phyloP scores from a whole-genome alignment of 2,329 filamentous ascomycete genomes.

The Aspergillus hortae region DNA sequence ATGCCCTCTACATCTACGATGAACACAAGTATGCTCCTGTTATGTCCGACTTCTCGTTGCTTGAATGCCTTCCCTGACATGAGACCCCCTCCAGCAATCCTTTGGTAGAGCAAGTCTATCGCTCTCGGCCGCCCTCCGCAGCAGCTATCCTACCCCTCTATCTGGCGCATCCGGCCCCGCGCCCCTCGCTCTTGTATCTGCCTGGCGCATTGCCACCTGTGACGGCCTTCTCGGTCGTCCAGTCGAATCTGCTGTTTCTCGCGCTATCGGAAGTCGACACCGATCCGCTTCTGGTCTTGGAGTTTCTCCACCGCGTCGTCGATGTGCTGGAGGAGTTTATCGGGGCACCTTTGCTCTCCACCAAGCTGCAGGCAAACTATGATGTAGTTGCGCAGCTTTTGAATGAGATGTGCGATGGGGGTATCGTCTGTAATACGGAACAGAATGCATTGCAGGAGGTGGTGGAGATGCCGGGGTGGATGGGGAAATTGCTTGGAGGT shows the following conservation, averaged over 20 bases:
- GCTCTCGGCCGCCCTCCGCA: slow-evolving; percentile 73
- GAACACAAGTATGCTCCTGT: slow-evolving; percentile 71
- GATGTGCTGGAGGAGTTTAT: slow-evolving; percentile 94
- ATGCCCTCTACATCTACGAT: slow-evolving; percentile 96
- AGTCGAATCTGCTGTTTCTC: slow-evolving; percentile 82
- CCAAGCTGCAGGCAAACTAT: slow-evolving; percentile 85
- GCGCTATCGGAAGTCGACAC: slow-evolving; percentile 81
- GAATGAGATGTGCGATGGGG: slow-evolving; percentile 94
- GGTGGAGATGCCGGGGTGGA: slow-evolving; percentile 85
- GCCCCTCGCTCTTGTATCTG: slow-evolving; percentile 83
- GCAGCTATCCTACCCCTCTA: slow-evolving; percentile 78
- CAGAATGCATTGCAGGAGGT: slow-evolving; percentile 87
- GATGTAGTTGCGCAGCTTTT: slow-evolving; percentile 91
- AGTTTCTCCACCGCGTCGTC: slow-evolving; percentile 89
- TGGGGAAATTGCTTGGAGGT: slow-evolving; percentile 83
- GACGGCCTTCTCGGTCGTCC: slow-evolving; percentile 80
- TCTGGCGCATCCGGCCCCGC: slow-evolving; percentile 73
- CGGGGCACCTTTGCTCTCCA: slow-evolving; percentile 77
- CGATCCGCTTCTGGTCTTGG: slow-evolving; percentile 83
- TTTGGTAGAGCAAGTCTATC: slow-evolving; percentile 86
- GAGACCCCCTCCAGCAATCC: slow-evolving; percentile 58
- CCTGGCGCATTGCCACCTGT: slow-evolving; percentile 79
- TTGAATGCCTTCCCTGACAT: slow-evolving; percentile 12
- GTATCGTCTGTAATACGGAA: slow-evolving; percentile 84
- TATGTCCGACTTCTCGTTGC: neutral